Evolutionary conservation across 1,284 basidiomycete species (phyloP).

Genomic region (Thecaphora thlaspeos): DNA sequence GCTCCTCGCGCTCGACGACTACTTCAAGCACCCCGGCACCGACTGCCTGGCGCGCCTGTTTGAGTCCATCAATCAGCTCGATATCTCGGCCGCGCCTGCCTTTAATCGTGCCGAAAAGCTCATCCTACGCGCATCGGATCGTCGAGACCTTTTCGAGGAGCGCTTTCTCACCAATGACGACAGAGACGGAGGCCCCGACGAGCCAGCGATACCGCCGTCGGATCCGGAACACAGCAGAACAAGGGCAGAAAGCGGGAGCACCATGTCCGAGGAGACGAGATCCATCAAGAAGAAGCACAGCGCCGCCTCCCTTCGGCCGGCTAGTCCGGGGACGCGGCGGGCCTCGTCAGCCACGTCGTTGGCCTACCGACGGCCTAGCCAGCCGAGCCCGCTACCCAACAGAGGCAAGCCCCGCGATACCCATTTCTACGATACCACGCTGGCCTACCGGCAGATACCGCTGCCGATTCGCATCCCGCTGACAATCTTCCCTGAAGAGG

Average conservation of each 20-base stretch:
- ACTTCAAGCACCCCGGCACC: slow-evolving; percentile 81
- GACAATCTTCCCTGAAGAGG: slow-evolving; percentile 69
- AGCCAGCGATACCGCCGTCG: not conserved
- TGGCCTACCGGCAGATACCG: slow-evolving; percentile 64
- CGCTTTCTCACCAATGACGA: slow-evolving; percentile 56
- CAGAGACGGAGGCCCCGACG: not conserved
- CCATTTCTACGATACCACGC: slow-evolving; percentile 83
- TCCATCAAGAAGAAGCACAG: slow-evolving; percentile 33
- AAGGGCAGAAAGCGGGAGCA: slow-evolving; percentile 22
- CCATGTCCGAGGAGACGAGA: slow-evolving; percentile 23
- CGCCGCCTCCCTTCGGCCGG: slow-evolving; percentile 21
- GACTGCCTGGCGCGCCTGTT: slow-evolving; percentile 84
- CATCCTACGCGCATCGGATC: slow-evolving; percentile 82
- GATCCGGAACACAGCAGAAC: not conserved
- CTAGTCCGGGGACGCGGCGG: slow-evolving; percentile 13
- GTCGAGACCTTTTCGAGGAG: slow-evolving; percentile 80
- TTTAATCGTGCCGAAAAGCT: slow-evolving; percentile 80
- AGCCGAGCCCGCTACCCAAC: slow-evolving; percentile 11
- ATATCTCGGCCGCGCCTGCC: slow-evolving; percentile 74
- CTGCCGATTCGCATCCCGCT: slow-evolving; percentile 45
- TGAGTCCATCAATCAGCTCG: slow-evolving; percentile 87
- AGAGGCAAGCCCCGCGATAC: slow-evolving; percentile 67
- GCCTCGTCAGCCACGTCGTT: slow-evolving; percentile 30
- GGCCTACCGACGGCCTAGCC: slow-evolving; percentile 14
- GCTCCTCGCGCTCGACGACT: slow-evolving; percentile 90